Evolutionary conservation across 164 flowering plant genomes (phyloP).

Genomic region (Cinnamomum micranthum): DNA sequence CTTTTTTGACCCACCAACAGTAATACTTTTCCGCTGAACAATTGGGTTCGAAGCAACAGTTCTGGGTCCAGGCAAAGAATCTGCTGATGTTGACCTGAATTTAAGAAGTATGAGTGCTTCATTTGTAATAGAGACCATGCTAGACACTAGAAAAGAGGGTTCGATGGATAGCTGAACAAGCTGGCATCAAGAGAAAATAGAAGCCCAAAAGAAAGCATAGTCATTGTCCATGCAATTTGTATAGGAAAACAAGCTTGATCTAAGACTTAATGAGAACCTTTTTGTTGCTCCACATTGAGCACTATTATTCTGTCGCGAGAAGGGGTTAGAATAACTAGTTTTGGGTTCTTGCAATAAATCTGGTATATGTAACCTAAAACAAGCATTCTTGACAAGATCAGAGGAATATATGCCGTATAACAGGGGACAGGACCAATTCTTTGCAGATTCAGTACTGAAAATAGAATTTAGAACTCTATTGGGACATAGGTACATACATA

Average conservation of each 20-base stretch:
- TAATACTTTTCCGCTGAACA: not conserved
- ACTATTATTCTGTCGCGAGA: constrained; percentile 26
- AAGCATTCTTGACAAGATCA: not conserved
- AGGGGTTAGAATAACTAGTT: constrained; percentile 4
- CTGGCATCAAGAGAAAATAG: not conserved
- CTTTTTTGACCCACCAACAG: not conserved
- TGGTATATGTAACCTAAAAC: not conserved
- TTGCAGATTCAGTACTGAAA: not conserved
- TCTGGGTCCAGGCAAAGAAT: not conserved
- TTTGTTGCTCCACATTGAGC: constrained; percentile 41
- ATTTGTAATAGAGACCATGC: not conserved
- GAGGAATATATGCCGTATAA: not conserved
- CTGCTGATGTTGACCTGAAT: not conserved
- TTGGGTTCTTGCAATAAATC: not conserved
- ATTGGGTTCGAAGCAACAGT: not conserved
- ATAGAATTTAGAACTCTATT: not conserved
- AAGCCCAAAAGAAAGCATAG: not conserved
- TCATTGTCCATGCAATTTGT: not conserved
- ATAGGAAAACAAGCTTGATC: not conserved
- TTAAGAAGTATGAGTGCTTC: too few species aligned
- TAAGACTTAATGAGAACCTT: constrained; percentile 32
- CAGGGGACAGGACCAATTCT: not conserved
- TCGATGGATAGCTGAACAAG: not conserved
- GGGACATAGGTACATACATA: too few species aligned
- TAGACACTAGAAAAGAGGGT: not conserved